Evolutionary conservation across 257 asterid species (phyloP).

Genomic region (Fraxinus cuspidata): DNA sequence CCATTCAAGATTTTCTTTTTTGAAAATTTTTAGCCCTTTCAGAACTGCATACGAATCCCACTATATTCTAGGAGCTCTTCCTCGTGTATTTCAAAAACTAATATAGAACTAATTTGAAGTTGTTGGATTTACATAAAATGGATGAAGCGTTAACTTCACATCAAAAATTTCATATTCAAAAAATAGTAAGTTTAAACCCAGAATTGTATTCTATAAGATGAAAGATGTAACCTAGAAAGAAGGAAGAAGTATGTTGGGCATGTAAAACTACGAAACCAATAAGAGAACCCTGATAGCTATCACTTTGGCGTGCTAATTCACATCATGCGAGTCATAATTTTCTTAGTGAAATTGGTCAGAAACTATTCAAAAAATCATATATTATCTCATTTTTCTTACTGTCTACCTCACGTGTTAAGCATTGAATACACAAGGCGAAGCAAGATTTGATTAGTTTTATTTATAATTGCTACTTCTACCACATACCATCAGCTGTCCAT

Average conservation of each 20-base stretch:
- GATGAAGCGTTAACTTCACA: too few species aligned
- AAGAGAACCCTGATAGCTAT: not conserved
- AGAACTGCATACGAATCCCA: not conserved
- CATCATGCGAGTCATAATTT: not conserved
- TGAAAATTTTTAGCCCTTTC: not conserved
- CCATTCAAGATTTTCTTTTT: conserved; percentile 1
- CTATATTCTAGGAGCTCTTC: not conserved
- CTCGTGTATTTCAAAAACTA: not conserved
- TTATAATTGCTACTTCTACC: not conserved
- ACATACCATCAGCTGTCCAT: conserved; percentile 76
- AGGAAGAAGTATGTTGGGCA: not conserved
- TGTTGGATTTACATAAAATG: too few species aligned
- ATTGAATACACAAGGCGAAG: conserved; percentile 4
- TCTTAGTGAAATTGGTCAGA: not conserved
- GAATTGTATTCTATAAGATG: too few species aligned
- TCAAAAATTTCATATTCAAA: too few species aligned
- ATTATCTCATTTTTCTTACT: not conserved
- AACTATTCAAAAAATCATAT: not conserved
- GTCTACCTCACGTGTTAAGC: not conserved
- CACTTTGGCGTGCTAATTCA: not conserved
- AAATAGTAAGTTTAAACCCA: too few species aligned
- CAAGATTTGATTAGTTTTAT: not conserved
- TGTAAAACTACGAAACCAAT: not conserved
- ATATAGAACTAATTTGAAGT: not conserved
- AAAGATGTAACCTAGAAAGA: not conserved